Base-by-base conservation (phyloP, 768 basidiomycete genomes). In the Termitomyces sp. region DNA sequence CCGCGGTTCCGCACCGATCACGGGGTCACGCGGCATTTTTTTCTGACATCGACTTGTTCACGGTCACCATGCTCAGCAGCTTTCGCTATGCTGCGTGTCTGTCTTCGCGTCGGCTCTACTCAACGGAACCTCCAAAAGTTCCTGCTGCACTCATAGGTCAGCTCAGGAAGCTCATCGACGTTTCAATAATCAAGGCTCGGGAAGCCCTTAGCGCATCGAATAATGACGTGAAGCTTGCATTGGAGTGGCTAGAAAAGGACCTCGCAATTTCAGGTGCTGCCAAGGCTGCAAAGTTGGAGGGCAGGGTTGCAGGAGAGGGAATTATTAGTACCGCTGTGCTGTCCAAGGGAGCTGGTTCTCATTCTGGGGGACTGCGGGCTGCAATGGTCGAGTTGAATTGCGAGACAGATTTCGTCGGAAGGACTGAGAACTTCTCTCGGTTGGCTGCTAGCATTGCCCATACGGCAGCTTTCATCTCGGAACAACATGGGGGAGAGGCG, bases 391-490 rank as follows among this genome's bases (percentile, higher is more conserved):
- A 98, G 71, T 77, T 97, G 60, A 92, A 92, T 64, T 98, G 95
- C 75, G 95, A 98, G 75, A 97, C 95, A 53, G 95, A 98, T 74
- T 98, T 97, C 68, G 95, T 98, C 29, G 92, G 86, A 24, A 75
- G 91, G 62, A 95, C 92, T 65, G 83, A 87, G 57, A 76, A 93
- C 13, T 98, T 98, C 65, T 78, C 83, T 16, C 78, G 79, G 54
- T 81, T 95, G 39, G 88, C 90, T 13, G 77, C 80, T 41, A 86
- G 92, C 64, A 87, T 97, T 62, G 88, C 92, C 16, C 86, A 90
- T 64, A 93, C 91, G 1, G 85, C 87, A 34, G 92, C 92, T 6
- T 90, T 85, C 66, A 75, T 91, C 44, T 71, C 82, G 0, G 81
- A 84, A 47, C 68, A 73, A n/a, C 63, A 62, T 42, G 63, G 65